phyloP scores from a whole-genome alignment of 2,329 filamentous ascomycete species.

The Penicillium rolfsii region DNA sequence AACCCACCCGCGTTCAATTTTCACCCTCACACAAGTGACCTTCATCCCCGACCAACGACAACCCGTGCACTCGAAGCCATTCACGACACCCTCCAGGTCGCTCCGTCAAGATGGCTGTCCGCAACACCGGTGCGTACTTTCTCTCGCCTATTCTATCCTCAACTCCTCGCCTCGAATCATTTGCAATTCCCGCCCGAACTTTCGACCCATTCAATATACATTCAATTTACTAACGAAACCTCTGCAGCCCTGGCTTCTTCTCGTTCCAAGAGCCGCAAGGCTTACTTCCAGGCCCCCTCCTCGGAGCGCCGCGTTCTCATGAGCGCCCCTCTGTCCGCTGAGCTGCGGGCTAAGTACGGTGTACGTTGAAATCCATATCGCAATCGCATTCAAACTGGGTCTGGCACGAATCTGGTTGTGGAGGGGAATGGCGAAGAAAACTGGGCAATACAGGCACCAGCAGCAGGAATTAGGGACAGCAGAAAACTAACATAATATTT shows the following conservation, averaged over 20 bases:
- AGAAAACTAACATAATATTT: slow-evolving; percentile 20
- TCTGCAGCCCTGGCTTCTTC: slow-evolving; percentile 25
- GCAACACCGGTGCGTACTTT: slow-evolving; percentile 28
- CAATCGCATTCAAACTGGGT: slow-evolving; percentile 12
- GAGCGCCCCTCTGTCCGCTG: slow-evolving; percentile 93
- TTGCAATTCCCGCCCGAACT: slow-evolving; percentile 8
- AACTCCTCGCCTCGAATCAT: slow-evolving; percentile 11
- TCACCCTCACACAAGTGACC: slow-evolving; percentile 26
- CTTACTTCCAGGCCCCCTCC: slow-evolving; percentile 94
- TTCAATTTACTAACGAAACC: slow-evolving; percentile 10
- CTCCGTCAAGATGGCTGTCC: slow-evolving; percentile 33
- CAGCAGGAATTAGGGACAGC: neutral
- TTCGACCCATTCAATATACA: neutral
- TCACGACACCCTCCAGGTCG: slow-evolving; percentile 27
- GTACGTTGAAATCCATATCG: slow-evolving; percentile 59
- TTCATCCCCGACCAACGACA: slow-evolving; percentile 30
- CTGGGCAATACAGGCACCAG: slow-evolving; percentile 8
- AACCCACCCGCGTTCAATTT: slow-evolving; percentile 30
- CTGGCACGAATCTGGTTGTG: slow-evolving; percentile 13
- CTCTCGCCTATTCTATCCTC: slow-evolving; percentile 6
- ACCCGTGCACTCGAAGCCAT: slow-evolving; percentile 30
- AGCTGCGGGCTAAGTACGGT: slow-evolving; percentile 98
- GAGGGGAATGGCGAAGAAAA: neutral
- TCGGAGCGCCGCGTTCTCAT: slow-evolving; percentile 94
- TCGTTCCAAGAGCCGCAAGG: slow-evolving; percentile 75